phyloP scores from a whole-genome alignment of 805 yeast species.

The Sugiyamaella chiloensis region DNA sequence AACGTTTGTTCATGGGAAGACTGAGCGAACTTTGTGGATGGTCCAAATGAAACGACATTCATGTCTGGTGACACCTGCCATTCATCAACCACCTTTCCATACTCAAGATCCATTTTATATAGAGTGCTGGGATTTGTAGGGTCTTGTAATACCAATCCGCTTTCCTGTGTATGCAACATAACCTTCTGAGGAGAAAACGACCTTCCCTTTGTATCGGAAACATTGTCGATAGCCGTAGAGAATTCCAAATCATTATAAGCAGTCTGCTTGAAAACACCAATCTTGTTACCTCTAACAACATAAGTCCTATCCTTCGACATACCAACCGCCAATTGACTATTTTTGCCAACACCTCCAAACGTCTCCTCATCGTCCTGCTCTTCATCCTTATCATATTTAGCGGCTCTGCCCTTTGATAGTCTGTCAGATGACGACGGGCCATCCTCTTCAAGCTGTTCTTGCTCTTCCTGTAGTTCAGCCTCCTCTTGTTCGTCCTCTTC shows the following conservation, averaged over 20 bases:
- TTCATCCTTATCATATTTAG: slow-evolving; percentile 31
- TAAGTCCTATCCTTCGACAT: slow-evolving; percentile 66
- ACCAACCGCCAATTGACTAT: slow-evolving; percentile 69
- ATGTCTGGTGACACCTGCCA: slow-evolving; percentile 57
- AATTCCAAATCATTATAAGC: slow-evolving; percentile 53
- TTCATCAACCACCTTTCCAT: slow-evolving; percentile 82
- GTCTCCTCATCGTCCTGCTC: slow-evolving; percentile 26
- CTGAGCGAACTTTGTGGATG: slow-evolving; percentile 71
- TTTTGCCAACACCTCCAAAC: slow-evolving; percentile 40
- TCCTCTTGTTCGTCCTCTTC: slow-evolving; percentile 40
- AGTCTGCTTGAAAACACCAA: slow-evolving; percentile 74
- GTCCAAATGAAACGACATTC: slow-evolving; percentile 56
- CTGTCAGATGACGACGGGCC: slow-evolving; percentile 33
- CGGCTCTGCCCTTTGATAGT: slow-evolving; percentile 27
- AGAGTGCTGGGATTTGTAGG: slow-evolving; percentile 43
- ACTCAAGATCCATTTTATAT: slow-evolving; percentile 72
- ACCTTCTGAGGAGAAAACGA: slow-evolving; percentile 55
- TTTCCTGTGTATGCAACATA: slow-evolving; percentile 77
- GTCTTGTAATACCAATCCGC: slow-evolving; percentile 63
- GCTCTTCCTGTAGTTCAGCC: slow-evolving; percentile 28
- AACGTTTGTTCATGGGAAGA: slow-evolving; percentile 70
- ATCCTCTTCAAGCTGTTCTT: slow-evolving; percentile 36
- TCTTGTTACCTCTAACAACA: slow-evolving; percentile 72
- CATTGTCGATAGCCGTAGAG: slow-evolving; percentile 62
- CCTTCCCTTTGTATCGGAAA: slow-evolving; percentile 51